Percentiles rank a stretch among this genome's conserved stretches.
phyloP scores from a whole-genome alignment of 352 stramenopile species.

The Phytophthora kernoviae region DNA sequence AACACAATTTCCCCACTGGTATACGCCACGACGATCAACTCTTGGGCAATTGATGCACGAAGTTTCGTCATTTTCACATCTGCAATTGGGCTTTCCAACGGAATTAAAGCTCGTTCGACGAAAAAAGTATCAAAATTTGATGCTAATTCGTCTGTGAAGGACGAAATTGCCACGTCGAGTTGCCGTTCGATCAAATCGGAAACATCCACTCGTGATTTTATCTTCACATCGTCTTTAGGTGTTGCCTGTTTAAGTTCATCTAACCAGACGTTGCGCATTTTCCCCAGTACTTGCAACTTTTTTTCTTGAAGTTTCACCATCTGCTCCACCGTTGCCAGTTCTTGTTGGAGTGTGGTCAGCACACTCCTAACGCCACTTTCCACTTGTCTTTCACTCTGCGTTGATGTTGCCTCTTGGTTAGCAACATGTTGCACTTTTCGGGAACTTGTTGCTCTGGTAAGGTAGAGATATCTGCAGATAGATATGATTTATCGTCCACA shows the following conservation, averaged over 20 bases:
- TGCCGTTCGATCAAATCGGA: conserved; percentile 21
- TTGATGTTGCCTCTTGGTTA: background rate
- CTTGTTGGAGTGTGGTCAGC: conserved; percentile 26
- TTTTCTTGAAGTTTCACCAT: conserved; percentile 50
- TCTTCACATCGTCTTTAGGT: conserved; percentile 3
- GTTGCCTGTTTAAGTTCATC: conserved; percentile 11
- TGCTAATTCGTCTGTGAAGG: background rate
- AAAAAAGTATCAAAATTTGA: conserved; percentile 49
- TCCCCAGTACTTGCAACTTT: conserved; percentile 41
- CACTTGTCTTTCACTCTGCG: background rate
- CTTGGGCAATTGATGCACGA: conserved; percentile 14
- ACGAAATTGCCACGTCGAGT: conserved; percentile 21
- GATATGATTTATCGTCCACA: background rate
- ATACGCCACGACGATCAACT: conserved; percentile 46
- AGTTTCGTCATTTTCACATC: conserved; percentile 57
- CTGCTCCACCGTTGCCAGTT: conserved; percentile 38
- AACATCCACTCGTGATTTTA: conserved; percentile 4
- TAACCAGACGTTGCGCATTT: conserved; percentile 24
- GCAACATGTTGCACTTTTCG: background rate
- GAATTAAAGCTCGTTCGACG: conserved; percentile 31
- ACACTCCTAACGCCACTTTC: background rate
- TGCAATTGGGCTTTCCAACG: conserved; percentile 17
- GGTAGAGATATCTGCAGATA: background rate
- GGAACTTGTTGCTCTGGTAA: conserved; percentile 1
- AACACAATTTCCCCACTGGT: conserved; percentile 35